These are phyloP conservation scores for Sporothrix euskadiensis DNA, from an alignment of 2,329 filamentous ascomycete species.

Conservation along the genomic window DNA sequence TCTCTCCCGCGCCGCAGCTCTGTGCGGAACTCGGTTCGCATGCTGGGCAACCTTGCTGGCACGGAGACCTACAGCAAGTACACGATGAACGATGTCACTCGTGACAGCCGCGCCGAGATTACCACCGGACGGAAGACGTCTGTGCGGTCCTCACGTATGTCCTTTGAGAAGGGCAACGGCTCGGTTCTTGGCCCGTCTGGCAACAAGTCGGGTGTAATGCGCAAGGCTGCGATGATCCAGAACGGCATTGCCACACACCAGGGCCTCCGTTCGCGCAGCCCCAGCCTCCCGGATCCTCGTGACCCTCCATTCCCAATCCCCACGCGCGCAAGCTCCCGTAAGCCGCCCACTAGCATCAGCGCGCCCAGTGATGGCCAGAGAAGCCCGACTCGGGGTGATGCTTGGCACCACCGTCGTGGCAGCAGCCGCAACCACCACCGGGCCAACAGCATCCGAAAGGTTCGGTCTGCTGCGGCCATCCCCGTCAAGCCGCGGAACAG, in stretches of 20 bases:
- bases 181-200: conserved; percentile 39
- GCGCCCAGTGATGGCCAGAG: conserved; percentile 69
- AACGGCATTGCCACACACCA: conserved; percentile 72
- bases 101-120: conserved; percentile 37
- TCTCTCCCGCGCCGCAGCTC: conserved; percentile 25
- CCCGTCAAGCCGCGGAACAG: conserved; percentile 50
- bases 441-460: conserved; percentile 71
- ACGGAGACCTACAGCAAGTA: conserved; percentile 51
- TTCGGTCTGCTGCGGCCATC: conserved; percentile 77
- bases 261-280: conserved; percentile 59
- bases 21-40: conserved; percentile 37
- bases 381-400: conserved; percentile 68
- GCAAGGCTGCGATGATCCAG: conserved; percentile 77
- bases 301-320: conserved; percentile 91
- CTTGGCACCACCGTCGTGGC: conserved; percentile 58
- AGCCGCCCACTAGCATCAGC: conserved; percentile 66
- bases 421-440: conserved; percentile 53
- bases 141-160: conserved; percentile 39
- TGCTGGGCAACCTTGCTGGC: conserved; percentile 40
- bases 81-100: conserved; percentile 39
- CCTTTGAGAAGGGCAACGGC: conserved; percentile 44
- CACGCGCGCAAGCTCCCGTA: conserved; percentile 80
- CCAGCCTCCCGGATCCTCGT: conserved; percentile 60
- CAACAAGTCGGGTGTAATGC: conserved; percentile 63
- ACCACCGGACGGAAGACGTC: conserved; percentile 38